Base-by-base conservation (phyloP, 371 early-diverging fungal species). In the Mucor circinelloides region DNA sequence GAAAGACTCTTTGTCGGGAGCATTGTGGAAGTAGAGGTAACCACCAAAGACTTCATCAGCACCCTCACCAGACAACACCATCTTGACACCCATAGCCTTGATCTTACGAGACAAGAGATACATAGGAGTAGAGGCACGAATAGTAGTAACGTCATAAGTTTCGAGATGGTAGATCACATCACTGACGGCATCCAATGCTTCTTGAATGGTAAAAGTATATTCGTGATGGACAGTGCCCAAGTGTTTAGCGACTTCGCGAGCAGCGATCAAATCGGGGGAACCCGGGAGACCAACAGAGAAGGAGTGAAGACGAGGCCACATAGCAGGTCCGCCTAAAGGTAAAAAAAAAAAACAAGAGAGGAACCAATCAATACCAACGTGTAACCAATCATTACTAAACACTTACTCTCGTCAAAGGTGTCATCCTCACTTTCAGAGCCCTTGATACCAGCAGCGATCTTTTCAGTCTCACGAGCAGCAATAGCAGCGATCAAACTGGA, bases 111-210 rank as follows among this genome's bases (percentile, higher is more conserved):
- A 92, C 55, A 97, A 80, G 36, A 97, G 88, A 82, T 95, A 97
- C 98, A 98, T 97, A 62, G 98, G 98, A 1, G 98, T 98, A 30
- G 93, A 93, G 8, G 98, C 98, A 59, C 98, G 93, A 74, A 97
- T 89, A 28, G 98, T 97, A n/a, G 98, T 98, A n/a, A 98, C 98
- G 78, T 98, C 98, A 76, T 98, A 98, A 1, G 97, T 97, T 82
- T 98, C 98, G 50, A 98, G 81, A 70, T 98, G 97, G 73, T 94
- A 92, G 73, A 98, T 92, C 59, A 98, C 96, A 79, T 98, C 98
- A 55, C 85, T 87, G 28, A 98, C 86, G 46, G 98, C 97, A 80
- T 98, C 98, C 58, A 95, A 80, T 36, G 97, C 98, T 76, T 98
- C 97, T 78, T 97, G 92, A 21, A 95, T 85, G 0, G 97, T 97